A percentile compares a stretch with the other conserved stretches of the same genome.
Conservation (phyloP, 176 grass and related monocot species). For the Triticum timopheevii region DNA sequence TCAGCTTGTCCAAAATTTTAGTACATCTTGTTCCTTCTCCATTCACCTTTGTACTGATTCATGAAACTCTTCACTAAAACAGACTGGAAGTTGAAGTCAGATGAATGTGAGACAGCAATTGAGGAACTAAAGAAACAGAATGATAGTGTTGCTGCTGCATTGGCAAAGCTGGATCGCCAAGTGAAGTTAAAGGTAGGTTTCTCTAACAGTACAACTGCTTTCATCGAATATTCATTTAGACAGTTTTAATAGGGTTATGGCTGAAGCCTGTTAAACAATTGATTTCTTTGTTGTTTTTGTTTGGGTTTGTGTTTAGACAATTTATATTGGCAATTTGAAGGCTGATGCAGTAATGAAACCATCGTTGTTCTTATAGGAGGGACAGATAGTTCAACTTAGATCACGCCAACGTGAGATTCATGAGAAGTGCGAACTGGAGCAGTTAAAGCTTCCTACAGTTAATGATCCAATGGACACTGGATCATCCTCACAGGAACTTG, state of each 20-base stretch:
- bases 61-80: slow-evolving; percentile 18
- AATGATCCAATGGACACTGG: slow-evolving; percentile 81
- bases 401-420: slow-evolving; percentile 62
- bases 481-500: slow-evolving; percentile 40
- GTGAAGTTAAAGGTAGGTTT: slow-evolving; percentile 77
- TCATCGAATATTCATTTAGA: not conserved
- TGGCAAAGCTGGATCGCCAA: slow-evolving; percentile 75
- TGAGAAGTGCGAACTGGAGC: slow-evolving; percentile 89
- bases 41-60: slow-evolving; percentile 28
- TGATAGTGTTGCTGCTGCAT: slow-evolving; percentile 50
- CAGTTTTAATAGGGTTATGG: not conserved
- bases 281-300: slow-evolving; percentile 21
- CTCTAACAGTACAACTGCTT: slow-evolving; percentile 15
- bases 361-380: slow-evolving; percentile 56
- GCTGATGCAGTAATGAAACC: slow-evolving; percentile 28
- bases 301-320: slow-evolving; percentile 13
- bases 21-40: slow-evolving; percentile 12
- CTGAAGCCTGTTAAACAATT: slow-evolving; percentile 21
- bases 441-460: slow-evolving; percentile 78
- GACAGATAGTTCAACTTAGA: slow-evolving; percentile 59
- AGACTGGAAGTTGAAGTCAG: slow-evolving; percentile 97
- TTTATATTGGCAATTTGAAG: not conserved
- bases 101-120: slow-evolving; percentile 76
- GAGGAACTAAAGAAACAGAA: slow-evolving; percentile 87
- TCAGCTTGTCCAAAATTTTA: not conserved